phyloP scores from a whole-genome alignment of 2,329 filamentous ascomycete species.

The Plenodomus lindquistii region DNA sequence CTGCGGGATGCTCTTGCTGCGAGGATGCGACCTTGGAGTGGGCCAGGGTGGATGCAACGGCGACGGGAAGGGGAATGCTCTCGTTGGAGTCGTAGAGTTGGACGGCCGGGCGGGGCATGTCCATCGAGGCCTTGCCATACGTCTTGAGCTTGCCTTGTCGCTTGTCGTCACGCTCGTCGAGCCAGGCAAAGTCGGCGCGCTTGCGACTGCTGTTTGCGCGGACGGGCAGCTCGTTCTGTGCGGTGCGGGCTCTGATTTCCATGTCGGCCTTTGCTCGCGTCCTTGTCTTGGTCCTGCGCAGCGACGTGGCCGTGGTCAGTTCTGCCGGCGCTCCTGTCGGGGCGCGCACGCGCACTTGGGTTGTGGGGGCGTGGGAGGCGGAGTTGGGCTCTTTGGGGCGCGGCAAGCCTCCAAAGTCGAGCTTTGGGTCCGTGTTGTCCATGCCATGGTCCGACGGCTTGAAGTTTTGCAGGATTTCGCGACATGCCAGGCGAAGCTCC shows the following conservation, averaged over 20 bases:
- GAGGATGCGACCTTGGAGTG: conserved; percentile 45
- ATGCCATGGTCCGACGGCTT: conserved; percentile 46
- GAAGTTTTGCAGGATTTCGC: conserved; percentile 48
- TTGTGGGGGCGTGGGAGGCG: conserved; percentile 7
- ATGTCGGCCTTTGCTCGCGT: conserved; percentile 26
- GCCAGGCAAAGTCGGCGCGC: conserved; percentile 31
- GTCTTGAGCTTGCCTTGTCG: conserved; percentile 27
- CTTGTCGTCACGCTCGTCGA: conserved; percentile 24
- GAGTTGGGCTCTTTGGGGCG: conserved; percentile 23
- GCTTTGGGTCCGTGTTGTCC: conserved; percentile 41
- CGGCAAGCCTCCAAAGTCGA: conserved; percentile 38
- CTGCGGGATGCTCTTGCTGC: conserved; percentile 38
- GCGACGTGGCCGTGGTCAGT: conserved; percentile 24
- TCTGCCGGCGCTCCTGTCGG: conserved; percentile 38
- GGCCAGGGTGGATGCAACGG: conserved; percentile 48
- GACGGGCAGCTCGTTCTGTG: conserved; percentile 23
- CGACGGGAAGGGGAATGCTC: conserved; percentile 48
- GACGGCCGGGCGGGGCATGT: conserved; percentile 21
- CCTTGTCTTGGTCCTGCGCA: conserved; percentile 28
- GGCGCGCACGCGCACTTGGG: conserved; percentile 28
- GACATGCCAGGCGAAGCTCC: conserved; percentile 52
- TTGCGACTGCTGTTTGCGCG: conserved; percentile 41
- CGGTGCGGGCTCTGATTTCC: conserved; percentile 14
- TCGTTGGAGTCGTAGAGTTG: conserved; percentile 34
- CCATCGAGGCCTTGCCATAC: conserved; percentile 24